Conservation (phyloP, 331 rosid species). For the Ulmus americana region DNA sequence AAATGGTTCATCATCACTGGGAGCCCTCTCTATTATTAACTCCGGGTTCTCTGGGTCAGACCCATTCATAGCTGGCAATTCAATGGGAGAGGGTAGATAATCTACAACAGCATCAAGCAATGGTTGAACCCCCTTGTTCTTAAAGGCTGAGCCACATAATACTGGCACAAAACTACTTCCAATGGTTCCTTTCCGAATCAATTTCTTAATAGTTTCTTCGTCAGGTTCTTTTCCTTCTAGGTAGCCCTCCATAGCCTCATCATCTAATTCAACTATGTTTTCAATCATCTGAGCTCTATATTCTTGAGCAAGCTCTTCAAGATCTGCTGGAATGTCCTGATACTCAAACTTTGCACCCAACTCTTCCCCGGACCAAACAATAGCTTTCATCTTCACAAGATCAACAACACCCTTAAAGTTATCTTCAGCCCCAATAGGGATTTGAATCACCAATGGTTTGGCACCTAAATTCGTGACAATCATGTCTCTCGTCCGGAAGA, state of each 20-base stretch:
- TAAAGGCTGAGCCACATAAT: conserved; percentile 93
- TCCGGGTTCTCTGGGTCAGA: conserved; percentile 91
- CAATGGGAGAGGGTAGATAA: conserved; percentile 89
- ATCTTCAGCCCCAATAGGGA: conserved; percentile 89
- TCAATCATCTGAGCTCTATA: conserved; percentile 69
- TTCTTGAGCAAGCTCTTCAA: conserved; percentile 64
- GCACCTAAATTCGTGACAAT: conserved; percentile 89
- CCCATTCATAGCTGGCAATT: conserved; percentile 85
- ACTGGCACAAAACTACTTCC: conserved; percentile 70
- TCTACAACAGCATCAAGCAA: conserved; percentile 92
- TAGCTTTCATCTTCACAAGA: conserved; percentile 86
- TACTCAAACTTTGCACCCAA: conserved; percentile 80
- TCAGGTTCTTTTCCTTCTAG: conserved; percentile 90
- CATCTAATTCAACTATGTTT: conserved; percentile 74
- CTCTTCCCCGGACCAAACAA: conserved; percentile 93
- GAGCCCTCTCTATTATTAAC: conserved; percentile 48
- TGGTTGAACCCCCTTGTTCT: conserved; percentile 97
- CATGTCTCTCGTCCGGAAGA: conserved; percentile 92
- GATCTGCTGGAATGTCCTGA: conserved; percentile 68
- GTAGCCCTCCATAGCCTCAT: conserved; percentile 74
- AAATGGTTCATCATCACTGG: conserved; percentile 81
- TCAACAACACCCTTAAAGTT: conserved; percentile 72
- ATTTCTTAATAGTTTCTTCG: conserved; percentile 58
- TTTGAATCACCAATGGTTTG: conserved; percentile 79
- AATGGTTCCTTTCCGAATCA: conserved; percentile 77